Evolutionary conservation across 768 basidiomycete genomes (phyloP).

Genomic region (Leccinum imitatum): DNA sequence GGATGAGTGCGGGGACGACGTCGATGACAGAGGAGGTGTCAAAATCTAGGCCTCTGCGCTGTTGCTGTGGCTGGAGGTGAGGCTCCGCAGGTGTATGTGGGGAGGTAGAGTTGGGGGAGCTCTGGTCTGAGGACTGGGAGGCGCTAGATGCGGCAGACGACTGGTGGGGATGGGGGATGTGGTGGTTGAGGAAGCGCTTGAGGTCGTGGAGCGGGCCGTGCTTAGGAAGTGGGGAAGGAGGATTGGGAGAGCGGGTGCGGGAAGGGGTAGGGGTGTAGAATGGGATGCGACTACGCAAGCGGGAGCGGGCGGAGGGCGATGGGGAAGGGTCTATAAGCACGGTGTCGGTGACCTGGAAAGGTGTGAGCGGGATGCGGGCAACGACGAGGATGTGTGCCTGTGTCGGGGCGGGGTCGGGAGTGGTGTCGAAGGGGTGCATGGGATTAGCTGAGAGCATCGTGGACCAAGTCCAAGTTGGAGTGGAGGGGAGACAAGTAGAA

Average conservation of each 20-base stretch:
- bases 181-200: constrained; percentile 92
- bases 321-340: not conserved
- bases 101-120: constrained; percentile 25
- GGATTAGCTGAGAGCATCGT: constrained; percentile 40
- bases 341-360: not conserved
- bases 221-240: constrained; percentile 21
- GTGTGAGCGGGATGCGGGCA: not conserved
- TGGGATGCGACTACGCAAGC: constrained; percentile 30
- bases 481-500: not conserved
- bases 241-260: constrained; percentile 1
- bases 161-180: constrained; percentile 61
- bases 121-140: constrained; percentile 28
- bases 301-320: constrained; percentile 24
- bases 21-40: constrained; percentile 36
- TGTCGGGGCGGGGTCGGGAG: not conserved
- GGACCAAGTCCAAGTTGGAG: constrained; percentile 2
- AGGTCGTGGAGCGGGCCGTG: constrained; percentile 87
- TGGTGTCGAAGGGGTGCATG: constrained; percentile 30
- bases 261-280: constrained; percentile 20
- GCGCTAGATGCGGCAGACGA: constrained; percentile 21
- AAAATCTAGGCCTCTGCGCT: constrained; percentile 35
- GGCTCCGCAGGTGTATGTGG: constrained; percentile 33
- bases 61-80: constrained; percentile 35
- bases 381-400: not conserved
- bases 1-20: constrained; percentile 28